Base-by-base conservation (phyloP, 2,329 filamentous ascomycete species). In the Colletotrichum scovillei region DNA sequence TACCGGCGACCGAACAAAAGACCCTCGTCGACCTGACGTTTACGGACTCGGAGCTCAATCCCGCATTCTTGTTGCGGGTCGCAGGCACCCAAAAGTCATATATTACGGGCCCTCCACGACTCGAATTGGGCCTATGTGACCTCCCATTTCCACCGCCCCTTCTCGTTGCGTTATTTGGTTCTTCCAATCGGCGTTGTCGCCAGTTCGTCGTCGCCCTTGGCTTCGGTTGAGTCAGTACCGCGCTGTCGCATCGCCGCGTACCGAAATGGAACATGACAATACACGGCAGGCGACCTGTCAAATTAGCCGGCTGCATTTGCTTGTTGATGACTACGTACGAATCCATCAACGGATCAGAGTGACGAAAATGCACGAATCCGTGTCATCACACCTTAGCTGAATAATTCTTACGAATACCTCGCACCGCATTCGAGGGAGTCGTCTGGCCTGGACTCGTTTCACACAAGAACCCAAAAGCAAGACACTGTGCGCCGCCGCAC, bases 51-150 rank as follows among this genome's bases (percentile, higher is more conserved):
- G 70, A 73, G 49, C 32, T 56, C 32, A 2, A 42, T 64, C 66
- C 70, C 66, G 67, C 59, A 52, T 55, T 24, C 58, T 72, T 52
- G 26, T 72, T 72, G 65, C 58, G 65, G 69, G 65, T 58, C 65
- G 26, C 57, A 57, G 63, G n/a, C 66, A 49, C 30, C n/a, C 14
- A 30, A 60, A 38, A 46, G 38, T 63, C 65, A 69, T 49, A 35
- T 49, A 53, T 22, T 53, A 32, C 56, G 38, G 53, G n/a, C 55
- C 32, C 57, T 32, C 53, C 68, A 60, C 28, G 11, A 59, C 19
- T 30, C 46, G 32, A 46, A 12, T 32, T 60, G 55, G 63, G 19
- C 42, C 14, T 30, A 14, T 58, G 69, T 72, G 69, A 52, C 60
- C 60, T 32, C 60, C 55, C 52, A 63, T 46, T 55, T 24, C 42